phyloP scores from a whole-genome alignment of 441 rosid species.

The Hura crepitans region DNA sequence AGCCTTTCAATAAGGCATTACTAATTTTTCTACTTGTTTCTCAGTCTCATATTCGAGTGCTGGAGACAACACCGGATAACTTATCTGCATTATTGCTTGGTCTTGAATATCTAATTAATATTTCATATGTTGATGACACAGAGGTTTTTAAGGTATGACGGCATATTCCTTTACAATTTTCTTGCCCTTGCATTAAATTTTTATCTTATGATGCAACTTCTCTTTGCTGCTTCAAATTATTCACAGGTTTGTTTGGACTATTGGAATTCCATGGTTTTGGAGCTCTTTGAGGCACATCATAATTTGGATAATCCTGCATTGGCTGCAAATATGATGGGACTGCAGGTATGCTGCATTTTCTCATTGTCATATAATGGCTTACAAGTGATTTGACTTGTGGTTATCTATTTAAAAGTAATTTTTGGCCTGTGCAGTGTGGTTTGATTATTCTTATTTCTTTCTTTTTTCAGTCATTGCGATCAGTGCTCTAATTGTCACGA shows the following conservation, averaged over 20 bases:
- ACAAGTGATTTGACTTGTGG: slow-evolving; percentile 5
- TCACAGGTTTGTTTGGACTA: slow-evolving; percentile 98
- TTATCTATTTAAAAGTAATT: too few species aligned
- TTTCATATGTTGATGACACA: slow-evolving; percentile 97
- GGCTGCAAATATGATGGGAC: slow-evolving; percentile 70
- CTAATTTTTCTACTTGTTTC: slow-evolving; percentile 11
- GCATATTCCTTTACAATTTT: background rate
- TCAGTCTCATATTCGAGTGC: slow-evolving; percentile 87
- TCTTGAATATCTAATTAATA: slow-evolving; percentile 85
- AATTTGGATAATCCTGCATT: slow-evolving; percentile 85
- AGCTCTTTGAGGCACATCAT: slow-evolving; percentile 84
- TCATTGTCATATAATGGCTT: background rate
- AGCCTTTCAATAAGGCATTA: background rate
- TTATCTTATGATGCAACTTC: background rate
- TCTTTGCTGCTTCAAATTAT: slow-evolving; percentile 20
- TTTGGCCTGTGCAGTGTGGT: background rate
- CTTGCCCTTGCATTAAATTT: background rate
- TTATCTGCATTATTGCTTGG: slow-evolving; percentile 63
- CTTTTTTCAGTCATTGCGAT: background rate
- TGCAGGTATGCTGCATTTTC: slow-evolving; percentile 56
- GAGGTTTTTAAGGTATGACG: slow-evolving; percentile 90
- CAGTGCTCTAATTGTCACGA: background rate
- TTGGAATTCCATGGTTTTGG: slow-evolving; percentile 89
- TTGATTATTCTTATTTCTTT: background rate
- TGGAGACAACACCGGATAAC: slow-evolving; percentile 74